Evolutionary conservation across 2,329 filamentous ascomycete genomes (phyloP).

Genomic region (Talaromyces rugulosus): DNA sequence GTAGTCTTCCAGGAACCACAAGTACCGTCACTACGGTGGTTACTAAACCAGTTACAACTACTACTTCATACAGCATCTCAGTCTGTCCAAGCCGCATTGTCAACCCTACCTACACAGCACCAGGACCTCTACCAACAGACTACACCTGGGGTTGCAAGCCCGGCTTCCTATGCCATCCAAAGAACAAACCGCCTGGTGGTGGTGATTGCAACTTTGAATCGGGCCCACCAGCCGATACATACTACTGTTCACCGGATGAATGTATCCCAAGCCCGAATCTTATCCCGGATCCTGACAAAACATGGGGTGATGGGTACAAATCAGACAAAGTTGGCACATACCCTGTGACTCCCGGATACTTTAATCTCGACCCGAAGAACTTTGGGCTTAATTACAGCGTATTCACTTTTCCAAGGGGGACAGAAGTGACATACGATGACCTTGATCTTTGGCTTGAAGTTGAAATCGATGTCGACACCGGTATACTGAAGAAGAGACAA

Average conservation of each 20-base stretch:
- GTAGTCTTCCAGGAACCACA: background rate
- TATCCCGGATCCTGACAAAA: constrained; percentile 17
- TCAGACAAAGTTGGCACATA: constrained; percentile 40
- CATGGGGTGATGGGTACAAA: constrained; percentile 20
- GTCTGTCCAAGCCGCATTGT: constrained; percentile 24
- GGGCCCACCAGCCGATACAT: constrained; percentile 35
- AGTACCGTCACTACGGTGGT: background rate
- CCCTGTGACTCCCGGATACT: constrained; percentile 55
- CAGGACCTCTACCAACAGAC: constrained; percentile 22
- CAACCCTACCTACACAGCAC: constrained; percentile 28
- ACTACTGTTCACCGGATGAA: constrained; percentile 36
- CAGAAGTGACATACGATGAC: background rate
- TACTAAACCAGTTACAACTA: background rate
- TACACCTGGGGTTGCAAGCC: constrained; percentile 43
- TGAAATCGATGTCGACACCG: background rate
- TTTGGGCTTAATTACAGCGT: constrained; percentile 61
- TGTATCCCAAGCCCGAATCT: constrained; percentile 33
- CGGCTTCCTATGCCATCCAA: constrained; percentile 39
- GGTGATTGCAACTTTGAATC: constrained; percentile 36
- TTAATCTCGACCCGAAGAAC: constrained; percentile 58
- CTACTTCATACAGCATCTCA: constrained; percentile 13
- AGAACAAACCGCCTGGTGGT: constrained; percentile 18
- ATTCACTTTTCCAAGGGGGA: constrained; percentile 42
- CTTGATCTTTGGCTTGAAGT: background rate
- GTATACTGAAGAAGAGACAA: constrained; percentile 7